Percentiles rank a stretch among this genome's conserved stretches.
phyloP scores from a whole-genome alignment of 768 basidiomycete genomes.

The Macrolepiota fuliginosa region DNA sequence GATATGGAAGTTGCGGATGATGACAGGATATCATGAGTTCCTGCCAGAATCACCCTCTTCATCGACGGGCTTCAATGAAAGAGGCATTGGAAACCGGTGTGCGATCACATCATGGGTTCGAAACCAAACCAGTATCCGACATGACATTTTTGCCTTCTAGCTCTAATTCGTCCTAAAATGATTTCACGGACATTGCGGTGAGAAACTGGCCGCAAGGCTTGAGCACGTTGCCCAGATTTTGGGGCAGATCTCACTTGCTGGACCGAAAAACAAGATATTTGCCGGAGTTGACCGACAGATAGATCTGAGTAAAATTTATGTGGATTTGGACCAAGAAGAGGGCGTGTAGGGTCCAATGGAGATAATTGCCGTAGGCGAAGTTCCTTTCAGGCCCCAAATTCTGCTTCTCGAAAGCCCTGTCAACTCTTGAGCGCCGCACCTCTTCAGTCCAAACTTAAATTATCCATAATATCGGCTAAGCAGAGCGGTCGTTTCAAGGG shows the following conservation, averaged over 20 bases:
- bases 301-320: constrained; percentile 22
- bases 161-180: constrained; percentile 34
- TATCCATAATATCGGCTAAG: constrained; percentile 48
- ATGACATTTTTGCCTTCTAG: constrained; percentile 35
- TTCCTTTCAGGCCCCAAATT: constrained; percentile 29
- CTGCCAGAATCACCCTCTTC: constrained; percentile 13
- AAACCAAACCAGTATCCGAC: constrained; percentile 29
- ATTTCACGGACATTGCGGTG: constrained; percentile 41
- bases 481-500: constrained; percentile 39
- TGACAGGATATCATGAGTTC: constrained; percentile 23
- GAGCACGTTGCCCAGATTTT: constrained; percentile 10
- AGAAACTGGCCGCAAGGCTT: constrained; percentile 34
- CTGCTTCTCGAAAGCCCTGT: constrained; percentile 45
- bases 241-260: constrained; percentile 5
- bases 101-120: constrained; percentile 22
- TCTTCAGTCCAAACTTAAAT: constrained; percentile 50
- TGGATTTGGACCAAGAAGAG: constrained; percentile 25
- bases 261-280: constrained; percentile 11
- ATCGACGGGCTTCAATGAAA: constrained; percentile 28
- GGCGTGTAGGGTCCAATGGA: constrained; percentile 31
- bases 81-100: constrained; percentile 22
- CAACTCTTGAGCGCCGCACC: constrained; percentile 44
- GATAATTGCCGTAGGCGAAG: constrained; percentile 35
- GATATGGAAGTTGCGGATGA: constrained; percentile 41
- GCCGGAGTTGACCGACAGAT: constrained; percentile 18